A percentile compares a stretch with the other conserved stretches of the same genome.
phyloP scores from a whole-genome alignment of 1,284 basidiomycete genomes.

The Pseudomicrostroma phylloplanum region DNA sequence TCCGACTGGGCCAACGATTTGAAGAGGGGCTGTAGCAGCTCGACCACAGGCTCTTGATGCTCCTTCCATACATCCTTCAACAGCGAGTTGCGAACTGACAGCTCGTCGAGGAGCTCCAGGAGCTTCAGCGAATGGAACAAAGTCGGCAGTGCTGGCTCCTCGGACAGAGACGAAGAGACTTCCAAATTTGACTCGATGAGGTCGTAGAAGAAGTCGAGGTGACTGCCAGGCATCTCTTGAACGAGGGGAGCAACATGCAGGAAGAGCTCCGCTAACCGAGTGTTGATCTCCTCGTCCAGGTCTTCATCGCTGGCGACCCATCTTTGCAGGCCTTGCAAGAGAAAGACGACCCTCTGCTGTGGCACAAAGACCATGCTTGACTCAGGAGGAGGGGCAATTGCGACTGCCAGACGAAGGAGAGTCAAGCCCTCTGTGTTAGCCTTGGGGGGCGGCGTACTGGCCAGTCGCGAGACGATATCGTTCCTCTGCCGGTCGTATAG shows the following conservation, averaged over 20 bases:
- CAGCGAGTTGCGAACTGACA: slow-evolving; percentile 66
- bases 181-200: slow-evolving; percentile 80
- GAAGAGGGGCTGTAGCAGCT: slow-evolving; percentile 61
- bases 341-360: slow-evolving; percentile 76
- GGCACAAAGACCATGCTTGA: slow-evolving; percentile 73
- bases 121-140: slow-evolving; percentile 67
- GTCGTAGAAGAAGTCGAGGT: slow-evolving; percentile 90
- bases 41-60: slow-evolving; percentile 58
- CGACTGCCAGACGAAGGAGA: slow-evolving; percentile 66
- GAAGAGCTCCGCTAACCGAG: slow-evolving; percentile 69
- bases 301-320: slow-evolving; percentile 76
- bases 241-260: slow-evolving; percentile 75
- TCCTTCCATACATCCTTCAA: slow-evolving; percentile 66
- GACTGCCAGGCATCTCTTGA: slow-evolving; percentile 75
- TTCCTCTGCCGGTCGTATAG: slow-evolving; percentile 78
- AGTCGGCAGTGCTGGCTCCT: slow-evolving; percentile 60
- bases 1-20: slow-evolving; percentile 48
- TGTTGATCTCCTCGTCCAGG: slow-evolving; percentile 66
- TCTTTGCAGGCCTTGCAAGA: slow-evolving; percentile 74
- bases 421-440: slow-evolving; percentile 66
- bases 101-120: slow-evolving; percentile 65
- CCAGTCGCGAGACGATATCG: slow-evolving; percentile 72
- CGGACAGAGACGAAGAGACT: slow-evolving; percentile 61
- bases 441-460: slow-evolving; percentile 63
- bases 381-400: slow-evolving; percentile 69